Evolutionary conservation across 2,329 filamentous ascomycete genomes (phyloP).

Genomic region (Colletotrichum theobromicola): DNA sequence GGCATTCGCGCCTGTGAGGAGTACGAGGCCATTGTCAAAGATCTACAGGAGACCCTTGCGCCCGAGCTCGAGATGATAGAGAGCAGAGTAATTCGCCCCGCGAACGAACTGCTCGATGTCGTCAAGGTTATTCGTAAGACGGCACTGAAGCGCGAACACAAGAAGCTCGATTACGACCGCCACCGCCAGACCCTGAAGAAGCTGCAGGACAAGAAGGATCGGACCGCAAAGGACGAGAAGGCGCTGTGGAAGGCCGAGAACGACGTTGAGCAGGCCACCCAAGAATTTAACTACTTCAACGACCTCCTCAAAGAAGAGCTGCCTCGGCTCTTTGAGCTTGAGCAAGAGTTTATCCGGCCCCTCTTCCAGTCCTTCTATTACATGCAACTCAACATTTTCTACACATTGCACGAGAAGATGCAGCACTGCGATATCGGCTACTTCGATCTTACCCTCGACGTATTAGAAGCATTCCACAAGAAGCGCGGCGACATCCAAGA

Average conservation of each 20-base stretch:
- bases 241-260: conserved; percentile 94
- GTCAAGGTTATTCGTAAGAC: conserved; percentile 95
- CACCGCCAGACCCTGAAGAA: conserved; percentile 87
- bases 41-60: conserved; percentile 84
- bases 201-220: conserved; percentile 97
- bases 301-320: conserved; percentile 95
- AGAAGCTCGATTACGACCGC: conserved; percentile 95
- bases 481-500: conserved; percentile 91
- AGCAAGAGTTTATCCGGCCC: conserved; percentile 93
- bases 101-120: conserved; percentile 90
- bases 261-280: conserved; percentile 87
- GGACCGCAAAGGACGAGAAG: conserved; percentile 95
- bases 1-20: conserved; percentile 96
- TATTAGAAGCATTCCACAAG: conserved; percentile 87
- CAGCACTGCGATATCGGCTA: conserved; percentile 97
- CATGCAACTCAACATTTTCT: conserved; percentile 99
- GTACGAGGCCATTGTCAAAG: conserved; percentile 89
- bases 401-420: conserved; percentile 98
- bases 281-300: conserved; percentile 98
- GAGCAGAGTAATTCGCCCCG: conserved; percentile 85
- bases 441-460: conserved; percentile 89
- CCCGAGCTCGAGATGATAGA: conserved; percentile 99
- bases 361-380: conserved; percentile 99
- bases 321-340: conserved; percentile 86
- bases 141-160: conserved; percentile 90